A percentile compares a stretch with the other conserved stretches of the same genome.
These are phyloP conservation scores for Cicer bijugum DNA, from an alignment of 306 rosid genomes.

Conservation along the genomic window DNA sequence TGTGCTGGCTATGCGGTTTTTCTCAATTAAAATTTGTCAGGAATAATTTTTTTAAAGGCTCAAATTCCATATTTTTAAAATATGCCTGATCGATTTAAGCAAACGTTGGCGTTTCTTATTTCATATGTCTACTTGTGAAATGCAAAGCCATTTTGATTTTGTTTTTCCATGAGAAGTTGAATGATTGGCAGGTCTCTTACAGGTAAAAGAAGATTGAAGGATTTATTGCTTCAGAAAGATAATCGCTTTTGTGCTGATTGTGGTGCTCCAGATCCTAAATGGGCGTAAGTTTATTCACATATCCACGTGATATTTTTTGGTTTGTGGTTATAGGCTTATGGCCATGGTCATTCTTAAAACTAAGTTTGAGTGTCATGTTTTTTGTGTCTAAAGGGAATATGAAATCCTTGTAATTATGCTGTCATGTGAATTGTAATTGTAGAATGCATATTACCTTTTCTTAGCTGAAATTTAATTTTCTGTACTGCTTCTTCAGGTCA, in stretches of 20 bases:
- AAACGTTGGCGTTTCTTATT: neutral
- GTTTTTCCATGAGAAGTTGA: conserved; percentile 46
- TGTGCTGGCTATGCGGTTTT: neutral
- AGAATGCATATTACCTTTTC: conserved; percentile 5
- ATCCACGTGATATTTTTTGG: neutral
- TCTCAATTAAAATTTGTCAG: neutral
- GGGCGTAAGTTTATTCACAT: conserved; percentile 79
- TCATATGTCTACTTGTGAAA: conserved; percentile 16
- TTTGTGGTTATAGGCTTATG: neutral
- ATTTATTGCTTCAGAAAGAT: conserved; percentile 76
- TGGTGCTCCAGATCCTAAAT: conserved; percentile 84
- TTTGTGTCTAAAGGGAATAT: conserved; percentile 9
- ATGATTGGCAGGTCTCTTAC: conserved; percentile 47
- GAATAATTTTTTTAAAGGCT: neutral
- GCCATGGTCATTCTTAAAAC: conserved; percentile 13
- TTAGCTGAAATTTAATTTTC: conserved; percentile 34
- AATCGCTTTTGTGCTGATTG: conserved; percentile 91
- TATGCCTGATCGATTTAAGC: neutral
- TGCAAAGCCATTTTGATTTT: conserved; percentile 26
- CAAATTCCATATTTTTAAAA: conserved; percentile 14
- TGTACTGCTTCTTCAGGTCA: conserved; percentile 64
- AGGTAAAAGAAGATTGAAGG: conserved; percentile 82
- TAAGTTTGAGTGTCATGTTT: neutral
- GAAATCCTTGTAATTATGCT: conserved; percentile 30
- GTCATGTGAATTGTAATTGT: conserved; percentile 21